Conservation (phyloP, 345 rosid genomes). For the Eucalyptus regnans region DNA sequence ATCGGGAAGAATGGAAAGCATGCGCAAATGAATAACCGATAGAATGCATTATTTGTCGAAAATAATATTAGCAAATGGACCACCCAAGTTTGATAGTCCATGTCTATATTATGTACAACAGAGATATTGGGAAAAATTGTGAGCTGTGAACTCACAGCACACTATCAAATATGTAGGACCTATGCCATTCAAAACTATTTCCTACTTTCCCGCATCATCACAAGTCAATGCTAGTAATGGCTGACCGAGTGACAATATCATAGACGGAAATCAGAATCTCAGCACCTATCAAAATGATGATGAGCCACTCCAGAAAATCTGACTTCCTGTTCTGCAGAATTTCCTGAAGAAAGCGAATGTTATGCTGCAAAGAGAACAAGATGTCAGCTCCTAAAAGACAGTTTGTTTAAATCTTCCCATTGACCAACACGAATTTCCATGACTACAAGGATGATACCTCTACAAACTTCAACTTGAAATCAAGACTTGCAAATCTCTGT, state of each 20-base stretch:
- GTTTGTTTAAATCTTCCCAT: background rate
- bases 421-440: background rate
- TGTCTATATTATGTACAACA: background rate
- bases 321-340: slow-evolving; percentile 95
- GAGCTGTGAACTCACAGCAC: background rate
- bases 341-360: slow-evolving; percentile 86
- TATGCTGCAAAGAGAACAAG: slow-evolving; percentile 51
- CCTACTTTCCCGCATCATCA: background rate
- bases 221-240: background rate
- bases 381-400: background rate
- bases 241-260: slow-evolving; percentile 19
- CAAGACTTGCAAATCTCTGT: slow-evolving; percentile 89
- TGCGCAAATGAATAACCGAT: background rate
- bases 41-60: background rate
- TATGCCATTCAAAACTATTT: background rate
- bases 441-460: slow-evolving; percentile 34
- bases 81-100: background rate
- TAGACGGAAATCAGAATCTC: slow-evolving; percentile 68
- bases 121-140: background rate
- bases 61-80: background rate
- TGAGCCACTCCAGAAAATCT: slow-evolving; percentile 91
- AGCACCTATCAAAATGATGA: slow-evolving; percentile 68
- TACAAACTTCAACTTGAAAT: slow-evolving; percentile 86
- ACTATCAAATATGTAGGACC: background rate
- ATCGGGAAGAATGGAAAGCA: background rate